Conservation (phyloP, 805 yeast species). For the Schwanniomyces vanrijiae region DNA sequence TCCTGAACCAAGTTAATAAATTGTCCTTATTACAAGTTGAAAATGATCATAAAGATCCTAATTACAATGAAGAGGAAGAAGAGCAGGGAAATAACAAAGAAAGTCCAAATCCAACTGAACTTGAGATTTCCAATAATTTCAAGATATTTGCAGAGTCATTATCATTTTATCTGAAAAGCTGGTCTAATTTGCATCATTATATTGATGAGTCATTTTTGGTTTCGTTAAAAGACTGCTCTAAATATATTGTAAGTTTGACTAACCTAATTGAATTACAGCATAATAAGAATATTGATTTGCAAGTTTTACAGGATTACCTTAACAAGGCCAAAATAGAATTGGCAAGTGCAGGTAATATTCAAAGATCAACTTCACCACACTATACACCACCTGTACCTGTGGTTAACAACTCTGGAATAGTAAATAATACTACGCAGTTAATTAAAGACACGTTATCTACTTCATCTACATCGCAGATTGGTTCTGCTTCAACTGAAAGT, state of each 20-base stretch:
- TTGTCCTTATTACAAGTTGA: conserved; percentile 49
- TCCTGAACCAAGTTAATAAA: conserved; percentile 68
- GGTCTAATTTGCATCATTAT: conserved; percentile 42
- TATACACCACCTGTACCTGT: conserved; percentile 35
- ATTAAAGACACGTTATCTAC: conserved; percentile 53
- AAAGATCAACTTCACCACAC: conserved; percentile 8
- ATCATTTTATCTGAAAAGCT: conserved; percentile 36
- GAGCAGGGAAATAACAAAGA: background rate
- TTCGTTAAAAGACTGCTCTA: conserved; percentile 83
- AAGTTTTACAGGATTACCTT: conserved; percentile 78
- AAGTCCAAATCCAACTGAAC: conserved; percentile 6
- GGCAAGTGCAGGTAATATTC: conserved; percentile 21
- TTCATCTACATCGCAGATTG: conserved; percentile 43
- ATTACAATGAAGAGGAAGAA: background rate
- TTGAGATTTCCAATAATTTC: conserved; percentile 26
- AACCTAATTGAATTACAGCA: conserved; percentile 80
- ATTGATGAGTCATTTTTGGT: conserved; percentile 81
- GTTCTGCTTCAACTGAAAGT: conserved; percentile 41
- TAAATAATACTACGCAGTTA: conserved; percentile 42
- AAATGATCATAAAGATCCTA: conserved; percentile 4
- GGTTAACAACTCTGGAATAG: conserved; percentile 30
- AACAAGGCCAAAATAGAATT: conserved; percentile 70
- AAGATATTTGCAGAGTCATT: conserved; percentile 38
- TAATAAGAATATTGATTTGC: conserved; percentile 87
- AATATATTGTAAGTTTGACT: conserved; percentile 49